phyloP scores from a whole-genome alignment of 2,329 filamentous ascomycete genomes.

The Nectriaceae sp. region DNA sequence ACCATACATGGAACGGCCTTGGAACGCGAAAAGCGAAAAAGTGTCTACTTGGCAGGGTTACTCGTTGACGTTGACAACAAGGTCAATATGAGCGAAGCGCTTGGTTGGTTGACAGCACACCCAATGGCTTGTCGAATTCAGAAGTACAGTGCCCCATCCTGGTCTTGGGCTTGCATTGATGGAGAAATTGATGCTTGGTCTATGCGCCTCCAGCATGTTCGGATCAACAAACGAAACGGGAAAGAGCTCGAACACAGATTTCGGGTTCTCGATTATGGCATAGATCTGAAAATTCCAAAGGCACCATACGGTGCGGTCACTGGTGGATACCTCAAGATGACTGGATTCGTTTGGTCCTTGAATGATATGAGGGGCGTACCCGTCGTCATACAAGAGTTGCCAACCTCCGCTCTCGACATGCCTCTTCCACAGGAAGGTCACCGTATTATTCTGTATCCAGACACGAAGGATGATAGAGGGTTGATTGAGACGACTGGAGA shows the following conservation, averaged over 20 bases:
- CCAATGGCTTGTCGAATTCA: too few species aligned
- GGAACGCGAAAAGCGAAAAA: background rate
- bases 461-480: too few species aligned
- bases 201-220: background rate
- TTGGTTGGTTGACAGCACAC: background rate
- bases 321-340: background rate
- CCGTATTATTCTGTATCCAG: too few species aligned
- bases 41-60: background rate
- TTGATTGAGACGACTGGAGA: too few species aligned
- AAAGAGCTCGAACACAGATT: background rate
- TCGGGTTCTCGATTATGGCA: background rate
- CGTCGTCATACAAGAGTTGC: too few species aligned
- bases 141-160: background rate
- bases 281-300: background rate
- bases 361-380: too few species aligned
- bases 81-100: background rate
- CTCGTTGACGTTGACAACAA: background rate
- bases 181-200: background rate
- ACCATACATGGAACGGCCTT: too few species aligned
- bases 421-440: too few species aligned
- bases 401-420: too few species aligned
- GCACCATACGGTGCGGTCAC: background rate
- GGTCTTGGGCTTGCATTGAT: background rate
- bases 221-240: background rate
- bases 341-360: too few species aligned